Evolutionary conservation across 2,329 filamentous ascomycete genomes (phyloP).

Genomic region (Aspergillus thermomutatus): DNA sequence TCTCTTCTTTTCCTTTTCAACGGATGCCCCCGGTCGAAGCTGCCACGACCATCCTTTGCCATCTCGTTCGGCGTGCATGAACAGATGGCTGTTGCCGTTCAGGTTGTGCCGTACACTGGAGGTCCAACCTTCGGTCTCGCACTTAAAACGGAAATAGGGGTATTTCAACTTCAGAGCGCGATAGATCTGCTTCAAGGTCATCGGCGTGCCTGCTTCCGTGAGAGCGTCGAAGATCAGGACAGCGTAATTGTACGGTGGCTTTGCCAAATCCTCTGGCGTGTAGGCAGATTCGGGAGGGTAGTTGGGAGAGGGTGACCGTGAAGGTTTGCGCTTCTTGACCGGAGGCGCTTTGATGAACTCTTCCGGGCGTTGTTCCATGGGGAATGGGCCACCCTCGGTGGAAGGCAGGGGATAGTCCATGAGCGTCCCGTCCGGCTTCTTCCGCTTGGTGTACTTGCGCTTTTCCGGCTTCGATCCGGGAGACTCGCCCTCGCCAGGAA

Average conservation of each 20-base stretch:
- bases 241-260: constrained; percentile 61
- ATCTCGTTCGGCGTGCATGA: constrained; percentile 58
- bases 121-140: constrained; percentile 63
- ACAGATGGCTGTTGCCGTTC: constrained; percentile 53
- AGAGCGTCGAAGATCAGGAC: constrained; percentile 63
- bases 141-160: constrained; percentile 60
- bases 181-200: constrained; percentile 66
- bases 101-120: constrained; percentile 66
- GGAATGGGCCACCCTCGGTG: constrained; percentile 38
- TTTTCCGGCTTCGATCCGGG: constrained; percentile 43
- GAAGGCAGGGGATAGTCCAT: constrained; percentile 43
- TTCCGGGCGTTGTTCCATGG: constrained; percentile 37
- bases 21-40: constrained; percentile 56
- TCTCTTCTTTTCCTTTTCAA: constrained; percentile 58
- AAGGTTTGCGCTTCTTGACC: constrained; percentile 52
- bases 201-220: constrained; percentile 53
- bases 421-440: constrained; percentile 39
- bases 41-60: constrained; percentile 65
- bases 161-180: constrained; percentile 61
- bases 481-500: constrained; percentile 34
- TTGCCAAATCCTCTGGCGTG: constrained; percentile 60
- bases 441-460: constrained; percentile 48
- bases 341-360: constrained; percentile 42
- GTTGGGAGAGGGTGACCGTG: constrained; percentile 59
- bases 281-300: constrained; percentile 58